Base-by-base conservation (phyloP, 495 filamentous ascomycete species). In the Penicillium odoratum region DNA sequence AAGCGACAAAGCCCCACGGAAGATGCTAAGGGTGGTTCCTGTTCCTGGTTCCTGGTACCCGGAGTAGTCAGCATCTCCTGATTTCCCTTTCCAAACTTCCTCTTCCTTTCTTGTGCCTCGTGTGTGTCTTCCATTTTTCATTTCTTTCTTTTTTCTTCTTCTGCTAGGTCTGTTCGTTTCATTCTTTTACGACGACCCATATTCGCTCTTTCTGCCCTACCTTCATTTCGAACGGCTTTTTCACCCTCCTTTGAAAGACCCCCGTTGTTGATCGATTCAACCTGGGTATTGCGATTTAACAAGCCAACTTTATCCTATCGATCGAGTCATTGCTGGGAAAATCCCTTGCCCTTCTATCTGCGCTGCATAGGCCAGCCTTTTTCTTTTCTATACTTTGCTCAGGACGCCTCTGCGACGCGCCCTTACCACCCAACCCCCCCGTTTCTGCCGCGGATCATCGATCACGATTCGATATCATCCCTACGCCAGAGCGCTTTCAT, bases 331-430 rank as follows among this genome's bases (percentile, higher is more conserved):
- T 53, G 60, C 28, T 34, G 52, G 28, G 48, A 48, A 40, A 49
- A 52, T 51, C 53, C 57, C 47, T 56, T 56, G 60, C 55, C 61
- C 47, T 64, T 64, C 56, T 49, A 64, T 64, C 52, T 51, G 55
- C 69, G 73, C 74, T 77, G 74, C 74, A 62, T 77, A 69, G 74
- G 74, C 64, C 74, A 72, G 74, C 73, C 68, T 67, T 69, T 66
- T 65, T 64, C 65, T 62, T 62, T 63, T 60, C 46, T 56, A 51
- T 52, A 56, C 69, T 55, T 61, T 63, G 52, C 56, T 56, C 60
- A 60, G 67, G 62, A 70, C 71, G 74, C 74, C 63, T 75, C 74
- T 73, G 74, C 68, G 74, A 77, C 74, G 73, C 72, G 70, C 67
- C 69, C 66, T 64, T 66, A 56, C 44, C 21, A 62, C 61, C 59